Percentiles rank a stretch among this genome's conserved stretches.
These are phyloP conservation scores for Solanum hybrid DNA, from an alignment of 305 asterid genomes.

Conservation along the genomic window DNA sequence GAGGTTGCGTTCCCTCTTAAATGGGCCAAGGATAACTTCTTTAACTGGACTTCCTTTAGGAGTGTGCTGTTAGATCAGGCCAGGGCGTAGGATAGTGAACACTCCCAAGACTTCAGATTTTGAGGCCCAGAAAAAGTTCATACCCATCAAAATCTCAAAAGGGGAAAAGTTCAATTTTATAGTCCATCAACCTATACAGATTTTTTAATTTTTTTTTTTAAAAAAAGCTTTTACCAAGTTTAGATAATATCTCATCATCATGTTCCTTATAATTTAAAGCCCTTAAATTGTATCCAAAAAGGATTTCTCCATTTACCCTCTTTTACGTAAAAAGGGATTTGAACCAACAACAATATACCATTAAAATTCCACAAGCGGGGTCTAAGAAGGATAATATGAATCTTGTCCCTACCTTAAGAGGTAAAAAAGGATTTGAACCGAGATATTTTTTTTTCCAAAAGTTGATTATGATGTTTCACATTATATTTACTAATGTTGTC, in stretches of 20 bases:
- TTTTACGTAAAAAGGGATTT: neutral
- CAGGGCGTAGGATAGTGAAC: neutral
- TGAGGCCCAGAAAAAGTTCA: neutral
- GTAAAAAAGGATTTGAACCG: neutral
- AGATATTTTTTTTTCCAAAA: neutral
- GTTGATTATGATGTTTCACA: neutral
- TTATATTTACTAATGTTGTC: neutral
- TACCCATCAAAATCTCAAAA: neutral
- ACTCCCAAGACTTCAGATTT: neutral
- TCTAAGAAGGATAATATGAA: neutral
- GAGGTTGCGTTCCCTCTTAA: neutral
- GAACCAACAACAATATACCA: neutral
- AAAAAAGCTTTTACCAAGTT: neutral
- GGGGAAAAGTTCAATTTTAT: neutral
- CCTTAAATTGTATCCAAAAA: neutral
- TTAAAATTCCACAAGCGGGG: neutral
- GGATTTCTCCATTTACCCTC: neutral
- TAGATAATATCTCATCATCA: neutral
- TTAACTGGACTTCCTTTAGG: neutral
- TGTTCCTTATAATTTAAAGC: neutral
- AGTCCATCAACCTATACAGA: neutral
- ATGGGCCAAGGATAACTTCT: neutral
- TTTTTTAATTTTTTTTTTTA: too few relatives aligned
- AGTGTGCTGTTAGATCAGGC: neutral
- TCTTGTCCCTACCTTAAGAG: neutral